These are phyloP conservation scores for Vitis hybrid DNA, from an alignment of 177 flowering plant species.

Conservation along the genomic window DNA sequence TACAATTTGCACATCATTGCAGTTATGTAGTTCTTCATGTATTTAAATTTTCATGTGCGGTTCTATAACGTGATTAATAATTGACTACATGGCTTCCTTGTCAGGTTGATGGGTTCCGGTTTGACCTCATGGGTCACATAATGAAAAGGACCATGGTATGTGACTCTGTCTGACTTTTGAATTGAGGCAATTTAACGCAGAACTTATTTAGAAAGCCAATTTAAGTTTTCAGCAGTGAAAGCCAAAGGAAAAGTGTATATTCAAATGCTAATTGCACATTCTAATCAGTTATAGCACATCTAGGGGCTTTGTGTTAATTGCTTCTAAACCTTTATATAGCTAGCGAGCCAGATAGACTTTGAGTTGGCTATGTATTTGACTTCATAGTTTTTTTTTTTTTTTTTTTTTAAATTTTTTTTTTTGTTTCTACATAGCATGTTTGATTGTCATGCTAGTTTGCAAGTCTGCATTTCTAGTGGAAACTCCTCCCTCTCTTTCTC, in stretches of 20 bases:
- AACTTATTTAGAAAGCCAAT: neutral
- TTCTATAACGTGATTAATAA: neutral
- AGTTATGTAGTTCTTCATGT: too few relatives aligned
- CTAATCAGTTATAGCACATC: neutral
- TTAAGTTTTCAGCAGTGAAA: neutral
- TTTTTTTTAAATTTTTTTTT: neutral
- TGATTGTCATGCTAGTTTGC: neutral
- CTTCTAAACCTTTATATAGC: neutral
- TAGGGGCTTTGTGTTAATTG: neutral
- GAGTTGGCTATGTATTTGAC: neutral
- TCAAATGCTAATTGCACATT: neutral
- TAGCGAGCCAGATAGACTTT: neutral
- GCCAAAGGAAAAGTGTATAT: neutral
- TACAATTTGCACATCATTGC: too few relatives aligned
- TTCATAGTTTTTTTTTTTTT: neutral
- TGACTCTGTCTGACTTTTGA: neutral
- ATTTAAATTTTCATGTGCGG: neutral
- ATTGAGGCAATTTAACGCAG: too few relatives aligned
- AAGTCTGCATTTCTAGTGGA: neutral
- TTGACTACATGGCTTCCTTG: conserved; percentile 6
- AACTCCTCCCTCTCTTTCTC: neutral
- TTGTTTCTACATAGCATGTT: neutral
- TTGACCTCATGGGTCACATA: conserved; percentile 97
- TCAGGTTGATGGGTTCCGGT: conserved; percentile 98
- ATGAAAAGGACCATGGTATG: conserved; percentile 91